phyloP scores from a whole-genome alignment of 257 asterid genomes.

The Solanum chiquidenum region DNA sequence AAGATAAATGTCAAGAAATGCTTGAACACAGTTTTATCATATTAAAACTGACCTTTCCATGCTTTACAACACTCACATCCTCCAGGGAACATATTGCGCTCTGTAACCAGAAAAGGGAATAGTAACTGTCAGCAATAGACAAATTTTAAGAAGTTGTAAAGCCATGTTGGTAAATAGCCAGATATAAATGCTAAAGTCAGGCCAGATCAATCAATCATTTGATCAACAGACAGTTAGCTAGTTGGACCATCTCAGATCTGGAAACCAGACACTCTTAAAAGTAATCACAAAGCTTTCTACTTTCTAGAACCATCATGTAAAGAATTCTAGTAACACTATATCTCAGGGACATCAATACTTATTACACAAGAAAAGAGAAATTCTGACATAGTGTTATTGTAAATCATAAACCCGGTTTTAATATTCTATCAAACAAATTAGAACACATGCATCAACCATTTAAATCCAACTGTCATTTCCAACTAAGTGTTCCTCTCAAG shows the following conservation, averaged over 20 bases:
- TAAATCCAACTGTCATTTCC: not conserved
- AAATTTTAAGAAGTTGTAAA: not conserved
- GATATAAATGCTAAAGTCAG: not conserved
- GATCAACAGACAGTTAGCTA: not conserved
- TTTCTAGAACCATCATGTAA: not conserved
- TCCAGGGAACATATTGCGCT: conserved; percentile 85
- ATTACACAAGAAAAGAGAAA: not conserved
- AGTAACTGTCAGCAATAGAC: not conserved
- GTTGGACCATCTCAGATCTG: not conserved
- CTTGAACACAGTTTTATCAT: not conserved
- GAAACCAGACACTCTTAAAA: not conserved
- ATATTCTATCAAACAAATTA: not conserved
- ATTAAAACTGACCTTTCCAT: conserved; percentile 63
- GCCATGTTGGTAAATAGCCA: not conserved
- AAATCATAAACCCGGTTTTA: not conserved
- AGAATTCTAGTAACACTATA: not conserved
- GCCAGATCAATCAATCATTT: not conserved
- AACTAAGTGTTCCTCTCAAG: not conserved
- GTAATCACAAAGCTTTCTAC: not conserved
- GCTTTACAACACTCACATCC: conserved; percentile 49
- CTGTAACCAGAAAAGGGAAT: conserved; percentile 46
- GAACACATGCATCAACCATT: not conserved
- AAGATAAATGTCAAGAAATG: not conserved
- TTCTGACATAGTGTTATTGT: not conserved
- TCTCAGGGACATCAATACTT: not conserved